These are phyloP conservation scores for Mariannaea elegans DNA, from an alignment of 2,329 filamentous ascomycete genomes.

Conservation along the genomic window DNA sequence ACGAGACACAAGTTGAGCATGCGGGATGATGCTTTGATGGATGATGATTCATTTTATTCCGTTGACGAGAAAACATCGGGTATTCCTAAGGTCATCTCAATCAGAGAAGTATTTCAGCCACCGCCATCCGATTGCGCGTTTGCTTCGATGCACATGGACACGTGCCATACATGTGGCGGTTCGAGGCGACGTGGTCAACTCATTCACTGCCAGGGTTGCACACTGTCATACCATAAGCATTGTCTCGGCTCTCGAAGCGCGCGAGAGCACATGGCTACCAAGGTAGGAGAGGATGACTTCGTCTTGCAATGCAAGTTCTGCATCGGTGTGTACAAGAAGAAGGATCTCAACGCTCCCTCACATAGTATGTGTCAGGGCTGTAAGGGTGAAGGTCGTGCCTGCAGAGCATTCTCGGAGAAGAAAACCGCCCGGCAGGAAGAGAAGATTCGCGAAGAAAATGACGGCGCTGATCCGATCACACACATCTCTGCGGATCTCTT, in stretches of 20 bases:
- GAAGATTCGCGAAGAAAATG: slow-evolving; percentile 80
- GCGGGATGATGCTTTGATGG: slow-evolving; percentile 62
- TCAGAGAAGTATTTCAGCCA: slow-evolving; percentile 78
- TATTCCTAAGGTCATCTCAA: slow-evolving; percentile 66
- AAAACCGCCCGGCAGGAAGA: slow-evolving; percentile 85
- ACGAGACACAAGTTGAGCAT: slow-evolving; percentile 56
- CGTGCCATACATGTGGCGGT: slow-evolving; percentile 74
- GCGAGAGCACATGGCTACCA: slow-evolving; percentile 91
- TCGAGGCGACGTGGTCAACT: slow-evolving; percentile 67
- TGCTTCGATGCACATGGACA: slow-evolving; percentile 70
- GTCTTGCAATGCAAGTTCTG: slow-evolving; percentile 92
- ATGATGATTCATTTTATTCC: slow-evolving; percentile 65
- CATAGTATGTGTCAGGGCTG: slow-evolving; percentile 79
- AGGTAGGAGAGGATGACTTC: slow-evolving; percentile 78
- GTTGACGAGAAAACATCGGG: slow-evolving; percentile 55
- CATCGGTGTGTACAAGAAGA: slow-evolving; percentile 72
- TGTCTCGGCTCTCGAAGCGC: slow-evolving; percentile 79
- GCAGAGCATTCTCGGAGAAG: slow-evolving; percentile 75
- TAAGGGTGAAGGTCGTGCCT: slow-evolving; percentile 71
- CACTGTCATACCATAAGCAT: slow-evolving; percentile 79
- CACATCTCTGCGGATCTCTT: slow-evolving; percentile 69
- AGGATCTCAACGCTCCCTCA: slow-evolving; percentile 74
- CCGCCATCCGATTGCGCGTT: slow-evolving; percentile 73
- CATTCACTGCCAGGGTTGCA: slow-evolving; percentile 92
- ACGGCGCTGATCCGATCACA: slow-evolving; percentile 79